A percentile compares a stretch with the other conserved stretches of the same genome.
These are phyloP conservation scores for Cymbidium sinense DNA, from an alignment of 106 monocot species.

Conservation along the genomic window DNA sequence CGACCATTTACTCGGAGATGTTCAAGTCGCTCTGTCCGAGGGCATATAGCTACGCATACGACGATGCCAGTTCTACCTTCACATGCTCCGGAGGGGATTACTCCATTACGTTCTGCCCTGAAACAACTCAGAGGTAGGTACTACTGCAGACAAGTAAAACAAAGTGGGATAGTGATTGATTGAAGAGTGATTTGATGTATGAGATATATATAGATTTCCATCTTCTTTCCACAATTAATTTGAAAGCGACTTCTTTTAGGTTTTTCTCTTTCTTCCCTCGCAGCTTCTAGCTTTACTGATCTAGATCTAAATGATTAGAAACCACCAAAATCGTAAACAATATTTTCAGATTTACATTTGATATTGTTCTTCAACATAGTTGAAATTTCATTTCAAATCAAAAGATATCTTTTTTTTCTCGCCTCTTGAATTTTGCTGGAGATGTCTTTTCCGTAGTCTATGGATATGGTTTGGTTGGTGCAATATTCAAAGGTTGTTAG, in stretches of 20 bases:
- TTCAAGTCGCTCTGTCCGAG: slow-evolving; percentile 19
- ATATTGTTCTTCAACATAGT: no score
- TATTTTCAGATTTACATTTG: no score
- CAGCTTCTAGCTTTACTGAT: no score
- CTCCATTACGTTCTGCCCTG: slow-evolving; percentile 20
- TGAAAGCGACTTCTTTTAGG: no score
- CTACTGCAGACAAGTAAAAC: neutral
- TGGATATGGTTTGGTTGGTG: neutral
- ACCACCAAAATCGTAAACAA: no score
- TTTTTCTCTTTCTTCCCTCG: no score
- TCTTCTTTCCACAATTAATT: no score
- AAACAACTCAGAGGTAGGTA: neutral
- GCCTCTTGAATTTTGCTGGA: neutral
- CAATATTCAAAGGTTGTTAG: neutral
- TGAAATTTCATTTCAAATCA: no score
- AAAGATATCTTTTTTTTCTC: no score
- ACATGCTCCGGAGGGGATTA: slow-evolving; percentile 21
- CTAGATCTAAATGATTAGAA: no score
- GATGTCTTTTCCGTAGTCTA: neutral
- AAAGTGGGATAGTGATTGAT: neutral
- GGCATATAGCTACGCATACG: slow-evolving; percentile 19
- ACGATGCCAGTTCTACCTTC: slow-evolving; percentile 20
- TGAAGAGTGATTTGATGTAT: neutral
- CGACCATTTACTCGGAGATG: slow-evolving; percentile 16
- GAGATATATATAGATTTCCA: no score